Base-by-base conservation (phyloP, 805 yeast species). In the Crinitomyces ghanaensis region DNA sequence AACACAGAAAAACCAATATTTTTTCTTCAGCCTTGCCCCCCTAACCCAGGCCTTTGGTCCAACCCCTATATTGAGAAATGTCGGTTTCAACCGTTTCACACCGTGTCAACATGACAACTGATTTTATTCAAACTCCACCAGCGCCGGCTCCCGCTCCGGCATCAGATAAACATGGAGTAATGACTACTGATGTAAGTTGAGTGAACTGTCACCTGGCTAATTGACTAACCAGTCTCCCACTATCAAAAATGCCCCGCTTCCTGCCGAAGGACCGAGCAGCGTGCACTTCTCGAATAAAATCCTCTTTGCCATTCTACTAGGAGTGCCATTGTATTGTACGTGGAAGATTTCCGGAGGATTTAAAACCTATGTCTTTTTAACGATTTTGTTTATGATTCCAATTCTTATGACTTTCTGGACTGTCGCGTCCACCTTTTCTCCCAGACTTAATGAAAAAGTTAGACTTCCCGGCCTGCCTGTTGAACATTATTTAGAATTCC, bases 181-280 rank as follows among this genome's bases (percentile, higher is more conserved):
- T 61, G 44, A 68, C 73, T 44, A 67, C 73, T 17, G 60, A 51
- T 38, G 66, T 61, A 49, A 40, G 66, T 58, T 26, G 24, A 12
- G n/a, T 12, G 35, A 15, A 14, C 19, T 12, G n/a, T n/a, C n/a
- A n/a, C n/a, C n/a, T n/a, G n/a, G n/a, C 13, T 26, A 12, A 30
- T 27, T 8, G 8, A 9, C n/a, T 13, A 28, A 13, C 12, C 42
- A 50, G 62, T 70, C 53, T 31, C 93, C 93, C 18, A 64, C 86
- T 5, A 83, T 84, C 53, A 72, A 77, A 51, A 84, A 84, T 53
- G 93, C 88, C 2, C 85, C 85, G 7, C 63, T 83, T 41, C 86
- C 93, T 18, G 94, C 93, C 4, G 95, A 84, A 53, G 95, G 95
- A 26, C 82, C 95, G 4, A 85, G 93, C 17, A 66, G 85, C 20